These are phyloP conservation scores for Apiotrichum siamense DNA, from an alignment of 1,284 basidiomycete species.

Conservation along the genomic window DNA sequence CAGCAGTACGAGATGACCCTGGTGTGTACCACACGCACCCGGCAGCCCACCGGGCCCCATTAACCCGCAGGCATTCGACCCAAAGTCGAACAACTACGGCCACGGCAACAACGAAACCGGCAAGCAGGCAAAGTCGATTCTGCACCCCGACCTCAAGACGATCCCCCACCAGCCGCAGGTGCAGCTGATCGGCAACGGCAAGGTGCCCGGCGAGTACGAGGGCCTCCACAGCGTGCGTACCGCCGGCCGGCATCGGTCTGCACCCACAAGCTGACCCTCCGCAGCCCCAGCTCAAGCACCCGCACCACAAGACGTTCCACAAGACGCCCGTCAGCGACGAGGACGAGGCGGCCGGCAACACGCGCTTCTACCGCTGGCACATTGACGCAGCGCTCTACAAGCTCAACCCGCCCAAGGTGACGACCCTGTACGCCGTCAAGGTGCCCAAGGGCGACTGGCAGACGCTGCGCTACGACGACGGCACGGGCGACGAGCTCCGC, in stretches of 20 bases:
- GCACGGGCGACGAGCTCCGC: constrained; percentile 70
- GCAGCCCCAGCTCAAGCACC: constrained; percentile 57
- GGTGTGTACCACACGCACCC: constrained; percentile 51
- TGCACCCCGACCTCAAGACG: constrained; percentile 78
- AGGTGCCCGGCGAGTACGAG: constrained; percentile 62
- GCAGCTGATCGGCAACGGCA: constrained; percentile 75
- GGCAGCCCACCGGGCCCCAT: too few species aligned
- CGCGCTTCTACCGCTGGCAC: constrained; percentile 88
- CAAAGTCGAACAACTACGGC: constrained; percentile 64
- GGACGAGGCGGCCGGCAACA: constrained; percentile 67
- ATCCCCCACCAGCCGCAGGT: constrained; percentile 79
- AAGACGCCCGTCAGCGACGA: constrained; percentile 69
- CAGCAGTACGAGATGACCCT: constrained; percentile 77
- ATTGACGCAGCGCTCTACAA: constrained; percentile 90
- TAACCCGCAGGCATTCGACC: constrained; percentile 61
- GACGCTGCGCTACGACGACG: constrained; percentile 77
- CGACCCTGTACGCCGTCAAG: constrained; percentile 73
- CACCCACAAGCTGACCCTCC: not conserved
- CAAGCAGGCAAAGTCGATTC: constrained; percentile 63
- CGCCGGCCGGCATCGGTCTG: too few species aligned
- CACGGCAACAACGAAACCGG: constrained; percentile 79
- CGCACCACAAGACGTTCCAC: constrained; percentile 83
- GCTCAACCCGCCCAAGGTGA: constrained; percentile 78
- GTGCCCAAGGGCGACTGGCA: constrained; percentile 67
- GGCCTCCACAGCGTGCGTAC: constrained; percentile 59